Conservation (phyloP, 2,329 filamentous ascomycete genomes). For the Penicillium hesseltinei region DNA sequence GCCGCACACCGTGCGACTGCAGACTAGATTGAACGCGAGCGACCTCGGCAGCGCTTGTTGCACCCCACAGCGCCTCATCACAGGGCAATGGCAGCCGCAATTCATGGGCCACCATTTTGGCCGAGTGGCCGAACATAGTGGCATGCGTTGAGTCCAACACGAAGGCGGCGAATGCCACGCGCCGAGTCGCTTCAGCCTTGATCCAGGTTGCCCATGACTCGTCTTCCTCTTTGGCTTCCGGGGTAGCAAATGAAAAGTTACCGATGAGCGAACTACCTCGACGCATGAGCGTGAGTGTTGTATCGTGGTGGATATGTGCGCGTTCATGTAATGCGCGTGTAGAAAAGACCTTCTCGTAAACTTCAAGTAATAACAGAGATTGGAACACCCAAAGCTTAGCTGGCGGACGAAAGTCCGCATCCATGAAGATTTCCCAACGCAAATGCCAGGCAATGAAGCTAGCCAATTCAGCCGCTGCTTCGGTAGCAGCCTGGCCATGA, state of each 20-base stretch:
- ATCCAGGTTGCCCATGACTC: constrained; percentile 98
- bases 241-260: constrained; percentile 78
- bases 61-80: constrained; percentile 89
- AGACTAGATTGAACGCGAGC: constrained; percentile 78
- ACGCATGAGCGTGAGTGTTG: constrained; percentile 91
- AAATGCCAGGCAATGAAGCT: constrained; percentile 91
- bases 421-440: constrained; percentile 95
- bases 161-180: constrained; percentile 90
- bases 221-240: constrained; percentile 69
- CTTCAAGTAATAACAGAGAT: constrained; percentile 78
- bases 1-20: constrained; percentile 76
- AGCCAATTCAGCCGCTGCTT: constrained; percentile 76
- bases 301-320: constrained; percentile 94
- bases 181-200: constrained; percentile 82
- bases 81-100: constrained; percentile 88
- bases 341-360: constrained; percentile 98
- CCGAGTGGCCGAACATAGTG: constrained; percentile 96
- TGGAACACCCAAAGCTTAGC: constrained; percentile 97
- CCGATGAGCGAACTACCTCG: constrained; percentile 88
- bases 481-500: constrained; percentile 70
- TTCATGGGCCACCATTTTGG: constrained; percentile 95
- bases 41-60: constrained; percentile 82
- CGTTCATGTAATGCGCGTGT: constrained; percentile 88
- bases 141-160: constrained; percentile 94
- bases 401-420: constrained; percentile 82